phyloP scores from a whole-genome alignment of 768 basidiomycete genomes.

The Mycena polygramma region DNA sequence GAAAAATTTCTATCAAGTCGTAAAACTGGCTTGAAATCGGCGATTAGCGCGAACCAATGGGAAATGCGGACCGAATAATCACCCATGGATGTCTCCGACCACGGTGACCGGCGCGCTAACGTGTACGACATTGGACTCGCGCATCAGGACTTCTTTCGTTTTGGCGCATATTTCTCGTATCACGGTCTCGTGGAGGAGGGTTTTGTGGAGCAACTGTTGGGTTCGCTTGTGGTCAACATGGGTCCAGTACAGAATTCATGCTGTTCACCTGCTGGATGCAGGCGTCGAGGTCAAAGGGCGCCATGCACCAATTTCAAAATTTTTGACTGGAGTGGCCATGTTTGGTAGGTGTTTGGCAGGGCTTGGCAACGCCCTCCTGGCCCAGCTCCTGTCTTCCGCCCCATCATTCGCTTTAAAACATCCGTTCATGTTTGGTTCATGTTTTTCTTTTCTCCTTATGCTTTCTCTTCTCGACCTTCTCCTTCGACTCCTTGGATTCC shows the following conservation, averaged over 20 bases:
- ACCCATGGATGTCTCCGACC: constrained; percentile 99
- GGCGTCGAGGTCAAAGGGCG: constrained; percentile 94
- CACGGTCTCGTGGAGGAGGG: constrained; percentile 93
- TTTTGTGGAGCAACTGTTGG: constrained; percentile 84
- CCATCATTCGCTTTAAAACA: constrained; percentile 3
- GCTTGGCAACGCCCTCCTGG: background rate
- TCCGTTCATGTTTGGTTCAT: background rate
- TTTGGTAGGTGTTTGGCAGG: background rate
- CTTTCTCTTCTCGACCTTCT: background rate
- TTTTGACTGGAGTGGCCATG: background rate
- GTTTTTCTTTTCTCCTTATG: background rate
- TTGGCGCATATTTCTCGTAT: constrained; percentile 99
- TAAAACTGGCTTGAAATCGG: constrained; percentile 89
- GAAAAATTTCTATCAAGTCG: constrained; percentile 98
- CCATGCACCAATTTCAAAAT: constrained; percentile 48
- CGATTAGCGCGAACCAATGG: constrained; percentile 42
- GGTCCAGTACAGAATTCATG: background rate
- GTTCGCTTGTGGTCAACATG: background rate
- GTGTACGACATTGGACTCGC: constrained; percentile 98
- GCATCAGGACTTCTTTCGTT: constrained; percentile 87
- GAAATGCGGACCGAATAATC: constrained; percentile 51
- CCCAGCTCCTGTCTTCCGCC: background rate
- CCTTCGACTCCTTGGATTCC: background rate
- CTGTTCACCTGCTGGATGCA: constrained; percentile 72
- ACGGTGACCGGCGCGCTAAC: constrained; percentile 97